Evolutionary conservation across 2,329 filamentous ascomycete genomes (phyloP).

Genomic region (Alternaria atra): DNA sequence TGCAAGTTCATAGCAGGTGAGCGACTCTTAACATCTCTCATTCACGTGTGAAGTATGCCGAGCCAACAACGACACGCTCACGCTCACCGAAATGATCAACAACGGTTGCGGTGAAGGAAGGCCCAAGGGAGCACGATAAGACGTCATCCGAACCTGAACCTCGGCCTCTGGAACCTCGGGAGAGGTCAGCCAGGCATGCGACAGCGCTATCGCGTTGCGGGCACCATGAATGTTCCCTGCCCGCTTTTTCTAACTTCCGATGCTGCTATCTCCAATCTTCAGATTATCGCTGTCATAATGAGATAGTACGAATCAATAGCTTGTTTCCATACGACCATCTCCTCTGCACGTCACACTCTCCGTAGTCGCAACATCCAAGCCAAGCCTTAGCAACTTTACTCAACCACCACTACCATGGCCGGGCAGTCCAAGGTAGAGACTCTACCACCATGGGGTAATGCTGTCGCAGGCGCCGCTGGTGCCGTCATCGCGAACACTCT

Average conservation of each 20-base stretch:
- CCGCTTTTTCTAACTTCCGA: conserved; percentile 22
- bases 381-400: background rate
- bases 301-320: conserved; percentile 26
- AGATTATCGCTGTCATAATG: conserved; percentile 26
- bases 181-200: conserved; percentile 42
- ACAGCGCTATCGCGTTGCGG: conserved; percentile 35
- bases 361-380: conserved; percentile 15
- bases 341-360: conserved; percentile 28
- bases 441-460: conserved; percentile 91
- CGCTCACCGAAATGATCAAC: background rate
- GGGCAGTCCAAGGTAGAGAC: conserved; percentile 70
- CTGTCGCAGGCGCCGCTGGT: conserved; percentile 89
- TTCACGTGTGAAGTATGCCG: background rate
- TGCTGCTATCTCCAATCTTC: conserved; percentile 14
- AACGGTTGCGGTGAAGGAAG: conserved; percentile 2
- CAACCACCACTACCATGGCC: conserved; percentile 54
- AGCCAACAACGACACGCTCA: background rate
- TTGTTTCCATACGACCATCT: conserved; percentile 17
- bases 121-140: conserved; percentile 1
- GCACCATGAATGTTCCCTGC: conserved; percentile 26
- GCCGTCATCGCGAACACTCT: conserved; percentile 94
- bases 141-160: conserved; percentile 36
- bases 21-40: background rate
- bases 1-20: background rate
- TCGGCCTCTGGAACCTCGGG: conserved; percentile 48